These are phyloP conservation scores for Penicillium coprophilum DNA, from an alignment of 495 filamentous ascomycete genomes.

Conservation along the genomic window DNA sequence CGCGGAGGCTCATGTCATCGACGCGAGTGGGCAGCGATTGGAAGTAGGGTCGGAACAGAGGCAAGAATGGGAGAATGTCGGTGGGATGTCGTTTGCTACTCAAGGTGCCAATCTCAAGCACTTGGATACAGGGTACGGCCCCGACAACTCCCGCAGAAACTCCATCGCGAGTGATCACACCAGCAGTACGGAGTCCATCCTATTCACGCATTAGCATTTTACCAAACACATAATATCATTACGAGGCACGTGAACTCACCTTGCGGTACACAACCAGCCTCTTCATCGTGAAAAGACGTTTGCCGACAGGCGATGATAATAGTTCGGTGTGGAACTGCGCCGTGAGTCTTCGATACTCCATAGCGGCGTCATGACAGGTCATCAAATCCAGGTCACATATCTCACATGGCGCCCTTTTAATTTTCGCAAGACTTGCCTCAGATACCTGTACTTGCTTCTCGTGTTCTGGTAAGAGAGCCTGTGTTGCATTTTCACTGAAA, in stretches of 20 bases:
- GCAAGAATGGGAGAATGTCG: conserved; percentile 77
- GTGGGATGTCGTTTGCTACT: conserved; percentile 65
- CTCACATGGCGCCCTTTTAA: conserved; percentile 80
- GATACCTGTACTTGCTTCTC: conserved; percentile 93
- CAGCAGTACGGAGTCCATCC: conserved; percentile 76
- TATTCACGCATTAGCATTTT: conserved; percentile 35
- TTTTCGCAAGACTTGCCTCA: conserved; percentile 83
- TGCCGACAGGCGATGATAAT: conserved; percentile 71
- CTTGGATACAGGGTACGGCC: conserved; percentile 63
- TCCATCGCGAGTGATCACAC: conserved; percentile 76
- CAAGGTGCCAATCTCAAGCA: conserved; percentile 69
- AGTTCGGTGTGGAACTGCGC: conserved; percentile 70
- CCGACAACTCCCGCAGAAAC: conserved; percentile 56
- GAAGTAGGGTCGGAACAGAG: conserved; percentile 60
- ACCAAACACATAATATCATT: neutral
- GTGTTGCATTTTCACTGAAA: conserved; percentile 98
- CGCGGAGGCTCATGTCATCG: conserved; percentile 63
- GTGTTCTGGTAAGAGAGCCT: conserved; percentile 90
- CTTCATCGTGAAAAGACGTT: conserved; percentile 70
- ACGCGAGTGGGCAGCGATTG: conserved; percentile 53
- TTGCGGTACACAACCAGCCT: conserved; percentile 72
- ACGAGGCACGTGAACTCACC: conserved; percentile 32
- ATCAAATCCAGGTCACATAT: conserved; percentile 80
- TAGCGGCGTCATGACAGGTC: conserved; percentile 72
- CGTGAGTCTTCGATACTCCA: conserved; percentile 73